Evolutionary conservation across 2,329 filamentous ascomycete species (phyloP).

Genomic region (Coleophoma cylindrospora): DNA sequence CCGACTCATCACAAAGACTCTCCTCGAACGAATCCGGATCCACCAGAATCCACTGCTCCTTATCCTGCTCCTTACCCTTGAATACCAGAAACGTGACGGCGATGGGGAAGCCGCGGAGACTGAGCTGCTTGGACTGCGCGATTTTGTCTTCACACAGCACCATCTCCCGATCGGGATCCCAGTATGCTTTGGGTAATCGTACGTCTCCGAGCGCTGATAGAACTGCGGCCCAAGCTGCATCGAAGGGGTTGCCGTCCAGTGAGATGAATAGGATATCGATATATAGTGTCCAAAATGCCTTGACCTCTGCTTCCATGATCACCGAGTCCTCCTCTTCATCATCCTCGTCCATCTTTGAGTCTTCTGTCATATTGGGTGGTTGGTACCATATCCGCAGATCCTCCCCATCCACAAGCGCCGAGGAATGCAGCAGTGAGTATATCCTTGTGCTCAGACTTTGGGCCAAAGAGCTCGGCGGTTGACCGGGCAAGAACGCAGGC

Average conservation of each 20-base stretch:
- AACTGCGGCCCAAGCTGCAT: slow-evolving; percentile 82
- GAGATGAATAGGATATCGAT: slow-evolving; percentile 94
- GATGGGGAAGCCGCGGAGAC: slow-evolving; percentile 63
- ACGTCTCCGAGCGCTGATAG: slow-evolving; percentile 77
- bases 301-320: slow-evolving; percentile 45
- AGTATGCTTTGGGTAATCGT: slow-evolving; percentile 71
- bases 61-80: slow-evolving; percentile 43
- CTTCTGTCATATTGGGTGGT: slow-evolving; percentile 35
- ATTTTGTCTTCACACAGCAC: slow-evolving; percentile 67
- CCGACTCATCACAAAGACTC: slow-evolving; percentile 71
- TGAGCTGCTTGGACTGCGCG: slow-evolving; percentile 48
- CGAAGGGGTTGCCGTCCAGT: slow-evolving; percentile 86
- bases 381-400: slow-evolving; percentile 71
- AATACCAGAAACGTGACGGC: slow-evolving; percentile 78
- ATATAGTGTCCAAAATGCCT: slow-evolving; percentile 92
- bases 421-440: slow-evolving; percentile 69
- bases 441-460: slow-evolving; percentile 79
- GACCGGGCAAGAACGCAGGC: slow-evolving; percentile 78
- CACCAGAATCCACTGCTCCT: slow-evolving; percentile 69
- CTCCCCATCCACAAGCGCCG: slow-evolving; percentile 56
- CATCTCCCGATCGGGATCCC: slow-evolving; percentile 76
- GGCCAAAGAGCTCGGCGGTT: slow-evolving; percentile 71
- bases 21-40: slow-evolving; percentile 93
- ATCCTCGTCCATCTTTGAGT: slow-evolving; percentile 16
- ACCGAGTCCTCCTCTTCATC: slow-evolving; percentile 17